A percentile compares a stretch with the other conserved stretches of the same genome.
These are phyloP conservation scores for Rickenella mellea DNA, from an alignment of 768 basidiomycete species.

Conservation along the genomic window DNA sequence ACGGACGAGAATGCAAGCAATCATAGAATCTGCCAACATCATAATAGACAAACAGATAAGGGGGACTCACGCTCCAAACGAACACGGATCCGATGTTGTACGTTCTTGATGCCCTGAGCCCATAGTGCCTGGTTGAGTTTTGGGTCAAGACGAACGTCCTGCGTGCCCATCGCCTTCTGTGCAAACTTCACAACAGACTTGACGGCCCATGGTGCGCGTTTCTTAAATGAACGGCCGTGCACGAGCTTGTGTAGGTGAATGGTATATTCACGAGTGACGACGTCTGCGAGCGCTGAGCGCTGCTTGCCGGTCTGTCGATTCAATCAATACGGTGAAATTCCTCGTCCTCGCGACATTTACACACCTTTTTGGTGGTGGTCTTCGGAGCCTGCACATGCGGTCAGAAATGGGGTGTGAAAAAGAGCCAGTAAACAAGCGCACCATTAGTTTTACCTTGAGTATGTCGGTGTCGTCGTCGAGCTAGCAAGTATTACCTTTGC, in stretches of 20 bases:
- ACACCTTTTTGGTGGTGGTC: slow-evolving; percentile 48
- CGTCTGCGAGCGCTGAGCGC: slow-evolving; percentile 95
- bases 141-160: slow-evolving; percentile 90
- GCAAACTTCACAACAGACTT: slow-evolving; percentile 92
- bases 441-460: slow-evolving; percentile 50
- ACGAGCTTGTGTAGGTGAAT: slow-evolving; percentile 95
- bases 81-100: slow-evolving; percentile 86
- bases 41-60: slow-evolving; percentile 6
- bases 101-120: slow-evolving; percentile 88
- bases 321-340: background rate
- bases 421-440: slow-evolving; percentile 21
- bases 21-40: background rate
- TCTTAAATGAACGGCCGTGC: slow-evolving; percentile 91
- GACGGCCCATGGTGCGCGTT: slow-evolving; percentile 93
- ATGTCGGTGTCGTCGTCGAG: slow-evolving; percentile 36
- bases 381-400: slow-evolving; percentile 34
- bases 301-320: slow-evolving; percentile 60
- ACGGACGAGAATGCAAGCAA: slow-evolving; percentile 1
- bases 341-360: slow-evolving; percentile 6
- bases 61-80: slow-evolving; percentile 81
- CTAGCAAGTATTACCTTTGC: slow-evolving; percentile 17
- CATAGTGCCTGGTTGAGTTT: slow-evolving; percentile 95
- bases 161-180: slow-evolving; percentile 90
- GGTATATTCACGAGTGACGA: slow-evolving; percentile 98
- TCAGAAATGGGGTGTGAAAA: slow-evolving; percentile 4